Conservation (phyloP, 1,284 basidiomycete species). For the Moesziomyces antarcticus region DNA sequence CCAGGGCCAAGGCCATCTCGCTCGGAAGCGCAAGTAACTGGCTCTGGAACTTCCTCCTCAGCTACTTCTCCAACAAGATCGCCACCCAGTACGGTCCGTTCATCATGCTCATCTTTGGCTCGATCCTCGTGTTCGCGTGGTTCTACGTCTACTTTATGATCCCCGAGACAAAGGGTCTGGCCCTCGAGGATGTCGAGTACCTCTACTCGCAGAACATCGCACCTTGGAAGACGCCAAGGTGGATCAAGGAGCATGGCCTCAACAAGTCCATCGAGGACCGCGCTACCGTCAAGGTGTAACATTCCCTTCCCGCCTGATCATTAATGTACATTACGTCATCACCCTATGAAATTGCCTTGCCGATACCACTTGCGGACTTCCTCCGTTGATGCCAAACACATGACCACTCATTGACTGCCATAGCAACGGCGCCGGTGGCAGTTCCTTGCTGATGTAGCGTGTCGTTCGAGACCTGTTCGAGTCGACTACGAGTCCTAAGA, state of each 20-base stretch:
- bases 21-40: conserved; percentile 75
- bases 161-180: conserved; percentile 80
- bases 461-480: no score
- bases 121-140: conserved; percentile 72
- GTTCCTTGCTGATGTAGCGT: no score
- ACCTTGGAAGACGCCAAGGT: conserved; percentile 37
- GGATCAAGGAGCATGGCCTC: conserved; percentile 38
- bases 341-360: no score
- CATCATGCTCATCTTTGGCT: conserved; percentile 78
- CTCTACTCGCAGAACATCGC: conserved; percentile 53
- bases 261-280: conserved; percentile 23
- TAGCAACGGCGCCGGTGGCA: no score
- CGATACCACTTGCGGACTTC: no score
- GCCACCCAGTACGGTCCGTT: conserved; percentile 72
- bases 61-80: conserved; percentile 77
- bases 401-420: no score
- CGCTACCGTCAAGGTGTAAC: conserved; percentile 7
- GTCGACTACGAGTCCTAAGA: no score
- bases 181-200: conserved; percentile 76
- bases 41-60: conserved; percentile 80
- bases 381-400: no score
- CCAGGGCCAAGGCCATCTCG: conserved; percentile 79
- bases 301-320: no score
- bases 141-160: conserved; percentile 73
- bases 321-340: no score